Base-by-base conservation (phyloP, 148 eudicot genomes). In the Rhododendron simsii region DNA sequence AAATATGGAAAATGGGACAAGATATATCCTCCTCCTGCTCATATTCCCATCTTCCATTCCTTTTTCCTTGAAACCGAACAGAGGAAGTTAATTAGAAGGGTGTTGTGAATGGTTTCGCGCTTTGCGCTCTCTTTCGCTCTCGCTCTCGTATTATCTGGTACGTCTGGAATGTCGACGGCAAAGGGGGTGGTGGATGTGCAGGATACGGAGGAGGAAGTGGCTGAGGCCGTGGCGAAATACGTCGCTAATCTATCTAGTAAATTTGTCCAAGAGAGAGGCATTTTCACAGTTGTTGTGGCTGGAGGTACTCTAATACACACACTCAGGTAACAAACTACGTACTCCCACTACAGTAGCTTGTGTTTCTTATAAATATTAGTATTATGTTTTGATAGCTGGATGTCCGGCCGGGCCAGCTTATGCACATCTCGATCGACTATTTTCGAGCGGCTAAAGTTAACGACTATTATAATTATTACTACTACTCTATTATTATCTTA, bases 261-360 rank as follows among this genome's bases (percentile, higher is more conserved):
- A 37, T 13, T 18, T 76, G n/a, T n/a, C 45, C 6, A 76, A 39
- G 80, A 76, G 26, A 76, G 47, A 39, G 23, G n/a, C 23, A 76
- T 2, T 5, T 76, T 76, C 47, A 76, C 44, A 0, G 80, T 76
- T 7, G 80, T 7, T 14, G 47, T 76, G 47, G 44, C 80, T 37
- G 80, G 80, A 39, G 80, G 80, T 18, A 76, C 80, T 76, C 80
- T 76, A 15, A 76, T 76, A 37, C 21, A 76, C 50, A 76, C 80
- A 14, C 37, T 76, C 41, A 76, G 80, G 80, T 76, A 76, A 35
- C 21, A 2, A 75, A 48, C 45, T 41, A 41, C n/a, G n/a, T n/a
- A n/a, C 45, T 41, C 45, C 45, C 45, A 41, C 45, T 6, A 41
- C 45, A 5, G 45, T 41, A 41, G 45, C 45, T 5, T 41, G 0